Evolutionary conservation across 2,329 filamentous ascomycete species (phyloP).

Genomic region (Podosphaera fusca): DNA sequence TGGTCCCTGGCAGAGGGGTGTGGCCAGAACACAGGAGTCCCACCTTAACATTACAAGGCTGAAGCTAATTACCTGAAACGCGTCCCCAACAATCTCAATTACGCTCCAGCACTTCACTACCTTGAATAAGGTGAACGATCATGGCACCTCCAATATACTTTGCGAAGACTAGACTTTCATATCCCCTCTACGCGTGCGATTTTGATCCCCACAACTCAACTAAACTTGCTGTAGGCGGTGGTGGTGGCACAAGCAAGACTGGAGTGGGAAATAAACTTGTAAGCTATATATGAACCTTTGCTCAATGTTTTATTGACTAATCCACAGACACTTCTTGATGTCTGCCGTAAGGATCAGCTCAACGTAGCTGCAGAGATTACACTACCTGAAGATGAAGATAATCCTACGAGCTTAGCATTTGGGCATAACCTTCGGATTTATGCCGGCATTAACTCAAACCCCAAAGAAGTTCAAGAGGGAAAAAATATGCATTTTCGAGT

Average conservation of each 20-base stretch:
- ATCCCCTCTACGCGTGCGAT: conserved; percentile 69
- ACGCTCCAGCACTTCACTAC: no score
- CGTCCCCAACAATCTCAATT: no score
- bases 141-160: not conserved
- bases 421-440: conserved; percentile 34
- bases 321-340: conserved; percentile 15
- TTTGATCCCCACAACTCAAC: conserved; percentile 64
- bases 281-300: conserved; percentile 16
- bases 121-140: not conserved
- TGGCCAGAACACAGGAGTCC: no score
- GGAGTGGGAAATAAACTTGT: conserved; percentile 78
- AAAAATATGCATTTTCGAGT: conserved; percentile 69
- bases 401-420: conserved; percentile 58
- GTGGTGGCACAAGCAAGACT: conserved; percentile 59
- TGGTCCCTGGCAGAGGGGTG: no score
- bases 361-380: conserved; percentile 47
- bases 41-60: no score
- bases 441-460: conserved; percentile 68
- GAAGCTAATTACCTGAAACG: no score
- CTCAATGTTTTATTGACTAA: not conserved
- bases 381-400: conserved; percentile 68
- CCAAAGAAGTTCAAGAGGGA: conserved; percentile 45
- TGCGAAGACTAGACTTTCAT: conserved; percentile 32
- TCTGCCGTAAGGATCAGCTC: conserved; percentile 20
- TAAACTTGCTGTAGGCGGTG: conserved; percentile 62